Conservation (phyloP, 2,329 filamentous ascomycete species). For the Pseudocercospora vitis region DNA sequence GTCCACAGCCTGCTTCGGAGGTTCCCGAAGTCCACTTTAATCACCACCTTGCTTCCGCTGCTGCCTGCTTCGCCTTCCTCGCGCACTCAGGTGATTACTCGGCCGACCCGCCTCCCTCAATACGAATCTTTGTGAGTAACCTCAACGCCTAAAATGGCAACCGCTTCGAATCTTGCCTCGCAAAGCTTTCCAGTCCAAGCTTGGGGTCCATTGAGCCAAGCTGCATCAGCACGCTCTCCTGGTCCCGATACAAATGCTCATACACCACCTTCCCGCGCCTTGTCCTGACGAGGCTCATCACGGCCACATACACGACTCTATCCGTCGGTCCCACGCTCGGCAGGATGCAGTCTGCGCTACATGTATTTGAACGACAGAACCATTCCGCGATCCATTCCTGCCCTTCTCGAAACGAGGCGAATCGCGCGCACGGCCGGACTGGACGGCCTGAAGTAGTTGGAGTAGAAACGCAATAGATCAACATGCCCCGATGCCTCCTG, state of each 20-base stretch:
- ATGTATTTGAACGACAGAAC: constrained; percentile 58
- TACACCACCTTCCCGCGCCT: constrained; percentile 55
- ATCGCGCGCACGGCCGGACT: constrained; percentile 56
- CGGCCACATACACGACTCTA: constrained; percentile 55
- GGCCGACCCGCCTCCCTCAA: constrained; percentile 42
- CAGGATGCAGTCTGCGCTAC: constrained; percentile 57
- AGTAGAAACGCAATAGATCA: constrained; percentile 54
- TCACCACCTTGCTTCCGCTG: constrained; percentile 12
- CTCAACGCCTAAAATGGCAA: constrained; percentile 45
- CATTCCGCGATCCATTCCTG: constrained; percentile 59
- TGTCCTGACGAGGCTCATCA: constrained; percentile 58
- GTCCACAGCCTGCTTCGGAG: constrained; percentile 27
- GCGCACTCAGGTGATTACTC: constrained; percentile 44
- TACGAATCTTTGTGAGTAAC: constrained; percentile 46
- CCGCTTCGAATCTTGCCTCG: constrained; percentile 44
- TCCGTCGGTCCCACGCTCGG: constrained; percentile 58
- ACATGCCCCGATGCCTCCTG: constrained; percentile 43
- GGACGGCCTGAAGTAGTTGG: constrained; percentile 55
- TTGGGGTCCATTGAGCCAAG: constrained; percentile 57
- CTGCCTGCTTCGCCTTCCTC: constrained; percentile 30
- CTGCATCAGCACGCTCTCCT: no score
- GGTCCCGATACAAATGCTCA: constrained; percentile 61
- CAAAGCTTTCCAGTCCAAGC: constrained; percentile 48
- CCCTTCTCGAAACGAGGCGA: constrained; percentile 55
- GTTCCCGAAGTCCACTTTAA: constrained; percentile 20